These are phyloP conservation scores for Pyronema domesticum DNA, from an alignment of 495 filamentous ascomycete species.

Conservation along the genomic window DNA sequence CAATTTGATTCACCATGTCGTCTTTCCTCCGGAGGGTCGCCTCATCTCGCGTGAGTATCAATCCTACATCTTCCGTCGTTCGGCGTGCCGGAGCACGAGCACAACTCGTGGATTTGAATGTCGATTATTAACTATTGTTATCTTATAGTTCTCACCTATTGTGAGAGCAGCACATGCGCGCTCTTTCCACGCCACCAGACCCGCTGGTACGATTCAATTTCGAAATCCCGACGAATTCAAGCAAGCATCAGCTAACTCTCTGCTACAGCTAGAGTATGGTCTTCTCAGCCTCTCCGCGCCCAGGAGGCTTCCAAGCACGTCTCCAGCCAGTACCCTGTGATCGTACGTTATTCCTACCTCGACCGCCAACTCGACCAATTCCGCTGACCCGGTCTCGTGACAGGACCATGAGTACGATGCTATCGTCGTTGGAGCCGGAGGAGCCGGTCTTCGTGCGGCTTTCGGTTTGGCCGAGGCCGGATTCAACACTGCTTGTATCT, in stretches of 20 bases:
- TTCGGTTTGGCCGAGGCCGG: constrained; percentile 94
- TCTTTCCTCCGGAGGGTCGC: constrained; percentile 41
- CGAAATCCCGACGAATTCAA: neutral
- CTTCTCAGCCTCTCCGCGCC: constrained; percentile 66
- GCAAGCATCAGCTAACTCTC: neutral
- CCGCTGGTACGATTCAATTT: constrained; percentile 42
- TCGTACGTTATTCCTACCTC: constrained; percentile 42
- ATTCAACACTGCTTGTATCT: constrained; percentile 96
- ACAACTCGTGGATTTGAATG: constrained; percentile 8
- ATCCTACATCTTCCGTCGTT: neutral
- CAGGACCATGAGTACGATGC: constrained; percentile 72
- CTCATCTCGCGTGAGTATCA: constrained; percentile 36
- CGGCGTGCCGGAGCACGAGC: neutral
- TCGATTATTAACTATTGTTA: neutral
- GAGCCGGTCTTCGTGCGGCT: constrained; percentile 81
- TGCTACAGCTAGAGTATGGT: constrained; percentile 54
- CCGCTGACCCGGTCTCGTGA: constrained; percentile 34
- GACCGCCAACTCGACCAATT: neutral
- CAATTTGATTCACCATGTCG: constrained; percentile 30
- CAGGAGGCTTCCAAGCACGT: constrained; percentile 77
- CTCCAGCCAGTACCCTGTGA: constrained; percentile 72
- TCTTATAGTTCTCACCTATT: constrained; percentile 2
- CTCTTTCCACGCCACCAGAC: constrained; percentile 69
- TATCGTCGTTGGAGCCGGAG: constrained; percentile 85
- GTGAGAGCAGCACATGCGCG: constrained; percentile 32